Evolutionary conservation across 2,329 filamentous ascomycete species (phyloP).

Genomic region (Sclerotinia trifoliorum): DNA sequence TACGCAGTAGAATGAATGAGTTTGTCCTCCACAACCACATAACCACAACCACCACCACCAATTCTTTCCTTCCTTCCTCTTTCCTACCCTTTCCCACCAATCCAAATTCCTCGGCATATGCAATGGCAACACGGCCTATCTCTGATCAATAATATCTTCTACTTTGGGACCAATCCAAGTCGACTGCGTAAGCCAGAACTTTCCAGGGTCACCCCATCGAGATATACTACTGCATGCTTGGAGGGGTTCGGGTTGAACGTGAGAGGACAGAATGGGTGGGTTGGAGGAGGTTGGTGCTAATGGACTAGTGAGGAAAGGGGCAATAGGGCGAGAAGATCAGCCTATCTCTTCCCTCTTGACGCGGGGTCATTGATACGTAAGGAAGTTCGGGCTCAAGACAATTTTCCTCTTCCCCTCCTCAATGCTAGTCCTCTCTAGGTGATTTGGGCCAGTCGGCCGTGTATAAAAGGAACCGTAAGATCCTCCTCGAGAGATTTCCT

Average conservation of each 20-base stretch:
- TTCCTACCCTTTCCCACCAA: slow-evolving; percentile 21
- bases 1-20: background rate
- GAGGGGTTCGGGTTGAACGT: slow-evolving; percentile 31
- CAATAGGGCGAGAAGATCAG: slow-evolving; percentile 31
- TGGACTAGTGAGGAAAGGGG: slow-evolving; percentile 27
- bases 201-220: slow-evolving; percentile 36
- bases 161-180: slow-evolving; percentile 36
- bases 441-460: slow-evolving; percentile 44
- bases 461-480: slow-evolving; percentile 63
- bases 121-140: slow-evolving; percentile 38
- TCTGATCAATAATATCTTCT: slow-evolving; percentile 39
- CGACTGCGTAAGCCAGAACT: slow-evolving; percentile 33
- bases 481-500: slow-evolving; percentile 47
- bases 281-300: slow-evolving; percentile 26
- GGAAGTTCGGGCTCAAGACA: slow-evolving; percentile 36
- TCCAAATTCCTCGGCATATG: slow-evolving; percentile 29
- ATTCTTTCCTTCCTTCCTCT: slow-evolving; percentile 8
- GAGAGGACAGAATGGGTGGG: slow-evolving; percentile 36
- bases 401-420: slow-evolving; percentile 32
- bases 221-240: slow-evolving; percentile 35
- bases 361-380: slow-evolving; percentile 42
- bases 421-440: slow-evolving; percentile 31
- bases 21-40: background rate
- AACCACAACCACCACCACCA: background rate
- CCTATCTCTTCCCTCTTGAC: slow-evolving; percentile 41